Evolutionary conservation across 768 basidiomycete species (phyloP).

Genomic region (Suillus decipiens): DNA sequence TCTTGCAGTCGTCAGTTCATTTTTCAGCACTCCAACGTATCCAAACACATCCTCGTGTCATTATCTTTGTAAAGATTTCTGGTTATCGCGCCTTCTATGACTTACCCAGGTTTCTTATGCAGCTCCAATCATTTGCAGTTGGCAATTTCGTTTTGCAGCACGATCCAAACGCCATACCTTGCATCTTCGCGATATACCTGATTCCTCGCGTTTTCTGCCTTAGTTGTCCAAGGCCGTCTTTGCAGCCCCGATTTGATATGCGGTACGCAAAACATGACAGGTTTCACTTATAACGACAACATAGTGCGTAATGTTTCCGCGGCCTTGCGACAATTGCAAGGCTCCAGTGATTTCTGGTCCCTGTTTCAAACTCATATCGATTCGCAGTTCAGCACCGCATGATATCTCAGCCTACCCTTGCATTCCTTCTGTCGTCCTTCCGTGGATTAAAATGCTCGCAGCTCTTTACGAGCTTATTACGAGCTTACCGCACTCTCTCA

Average conservation of each 20-base stretch:
- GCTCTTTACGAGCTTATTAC: not conserved
- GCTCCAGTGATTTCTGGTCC: not conserved
- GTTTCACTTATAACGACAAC: not conserved
- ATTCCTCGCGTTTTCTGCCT: not conserved
- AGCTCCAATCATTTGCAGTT: not conserved
- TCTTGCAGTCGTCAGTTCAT: conserved; percentile 4
- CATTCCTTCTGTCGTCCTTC: not conserved
- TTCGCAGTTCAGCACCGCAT: not conserved
- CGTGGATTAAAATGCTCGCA: not conserved
- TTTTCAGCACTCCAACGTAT: not conserved
- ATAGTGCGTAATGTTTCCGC: not conserved
- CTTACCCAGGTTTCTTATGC: not conserved
- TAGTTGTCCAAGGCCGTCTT: not conserved
- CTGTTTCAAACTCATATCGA: not conserved
- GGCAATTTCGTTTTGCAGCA: not conserved
- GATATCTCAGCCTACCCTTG: not conserved
- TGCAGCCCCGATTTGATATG: not conserved
- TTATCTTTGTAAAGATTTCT: not conserved
- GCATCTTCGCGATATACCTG: not conserved
- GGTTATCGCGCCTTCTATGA: not conserved
- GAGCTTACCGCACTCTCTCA: not conserved
- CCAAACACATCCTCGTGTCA: not conserved
- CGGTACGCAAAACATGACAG: not conserved
- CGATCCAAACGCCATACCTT: not conserved
- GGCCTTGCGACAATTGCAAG: not conserved